Evolutionary conservation across 176 grass and related monocot species (phyloP).

Genomic region (Lolium rigidum): DNA sequence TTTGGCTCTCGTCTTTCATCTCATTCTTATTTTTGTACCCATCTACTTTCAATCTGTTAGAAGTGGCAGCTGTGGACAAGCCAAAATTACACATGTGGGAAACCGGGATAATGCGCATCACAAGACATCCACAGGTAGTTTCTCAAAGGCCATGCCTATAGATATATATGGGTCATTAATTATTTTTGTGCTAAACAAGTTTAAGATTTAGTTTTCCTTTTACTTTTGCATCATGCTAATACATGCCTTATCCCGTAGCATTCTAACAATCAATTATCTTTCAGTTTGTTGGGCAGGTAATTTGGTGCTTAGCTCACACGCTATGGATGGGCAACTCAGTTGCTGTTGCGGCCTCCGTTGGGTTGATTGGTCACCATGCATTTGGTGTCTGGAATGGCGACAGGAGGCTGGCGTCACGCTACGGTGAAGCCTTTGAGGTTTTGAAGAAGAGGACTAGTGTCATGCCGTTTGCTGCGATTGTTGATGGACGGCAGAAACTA

Average conservation of each 20-base stretch:
- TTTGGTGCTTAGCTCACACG: conserved; percentile 97
- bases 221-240: conserved; percentile 9
- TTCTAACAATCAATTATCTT: conserved; percentile 26
- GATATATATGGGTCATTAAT: neutral
- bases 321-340: conserved; percentile 95
- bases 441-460: conserved; percentile 87
- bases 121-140: conserved; percentile 90
- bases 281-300: conserved; percentile 90
- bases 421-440: conserved; percentile 75
- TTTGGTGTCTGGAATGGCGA: conserved; percentile 98
- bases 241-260: neutral
- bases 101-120: conserved; percentile 98
- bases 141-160: neutral
- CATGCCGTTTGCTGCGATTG: conserved; percentile 78
- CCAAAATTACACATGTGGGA: conserved; percentile 97
- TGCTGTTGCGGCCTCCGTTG: conserved; percentile 68
- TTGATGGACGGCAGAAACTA: conserved; percentile 84
- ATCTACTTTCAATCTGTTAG: conserved; percentile 96
- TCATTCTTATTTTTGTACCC: conserved; percentile 93
- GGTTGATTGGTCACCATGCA: conserved; percentile 81
- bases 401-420: conserved; percentile 62
- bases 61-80: conserved; percentile 96
- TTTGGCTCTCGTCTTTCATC: conserved; percentile 83
- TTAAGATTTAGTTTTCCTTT: neutral
- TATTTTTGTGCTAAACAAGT: neutral